Conservation (phyloP, 2,329 filamentous ascomycete genomes). For the Neofusicoccum sp. region DNA sequence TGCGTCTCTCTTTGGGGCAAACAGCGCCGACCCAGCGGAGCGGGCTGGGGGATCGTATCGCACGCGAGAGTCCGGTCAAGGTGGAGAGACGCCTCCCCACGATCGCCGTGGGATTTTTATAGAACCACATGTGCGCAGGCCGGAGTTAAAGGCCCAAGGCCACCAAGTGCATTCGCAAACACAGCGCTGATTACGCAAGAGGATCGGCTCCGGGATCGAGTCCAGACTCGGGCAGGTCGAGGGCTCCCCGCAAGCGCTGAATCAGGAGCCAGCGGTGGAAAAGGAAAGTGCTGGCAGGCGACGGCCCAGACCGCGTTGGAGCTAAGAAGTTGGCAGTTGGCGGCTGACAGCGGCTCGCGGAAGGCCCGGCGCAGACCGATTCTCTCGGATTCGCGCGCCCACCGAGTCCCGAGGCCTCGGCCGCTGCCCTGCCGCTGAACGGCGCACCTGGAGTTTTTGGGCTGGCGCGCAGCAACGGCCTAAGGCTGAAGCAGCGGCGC, state of each 20-base stretch:
- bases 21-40: neutral
- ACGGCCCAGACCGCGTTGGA: conserved; percentile 7
- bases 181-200: conserved; percentile 15
- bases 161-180: neutral
- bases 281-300: neutral
- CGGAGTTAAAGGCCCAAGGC: neutral
- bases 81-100: conserved; percentile 1
- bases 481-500: conserved; percentile 3
- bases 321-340: neutral
- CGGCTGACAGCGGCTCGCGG: conserved; percentile 13
- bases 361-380: conserved; percentile 7
- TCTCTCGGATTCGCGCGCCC: neutral
- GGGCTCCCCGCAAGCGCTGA: conserved; percentile 9
- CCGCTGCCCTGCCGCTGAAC: conserved; percentile 5
- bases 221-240: conserved; percentile 4
- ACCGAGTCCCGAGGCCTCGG: neutral
- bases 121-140: neutral
- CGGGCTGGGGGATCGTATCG: conserved; percentile 6
- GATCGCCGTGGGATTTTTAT: conserved; percentile 15
- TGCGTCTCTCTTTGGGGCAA: neutral
- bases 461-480: neutral
- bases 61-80: neutral
- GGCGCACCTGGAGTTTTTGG: neutral
- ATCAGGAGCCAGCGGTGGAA: conserved; percentile 1
- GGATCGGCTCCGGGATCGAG: conserved; percentile 14